Conservation (phyloP, 2,329 filamentous ascomycete species). For the Fusarium compactum region DNA sequence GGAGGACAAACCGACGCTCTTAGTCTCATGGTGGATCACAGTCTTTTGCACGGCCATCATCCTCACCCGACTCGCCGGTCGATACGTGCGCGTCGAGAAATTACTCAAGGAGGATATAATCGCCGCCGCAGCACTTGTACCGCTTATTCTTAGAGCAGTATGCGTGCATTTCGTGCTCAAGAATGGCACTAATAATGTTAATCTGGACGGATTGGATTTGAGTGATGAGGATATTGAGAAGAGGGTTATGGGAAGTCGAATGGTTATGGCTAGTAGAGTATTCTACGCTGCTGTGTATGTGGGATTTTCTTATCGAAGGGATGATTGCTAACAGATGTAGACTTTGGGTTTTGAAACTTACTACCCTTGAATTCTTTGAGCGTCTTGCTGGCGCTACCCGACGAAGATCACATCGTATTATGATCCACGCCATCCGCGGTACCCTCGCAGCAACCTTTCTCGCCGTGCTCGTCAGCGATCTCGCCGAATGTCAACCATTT, state of each 20-base stretch:
- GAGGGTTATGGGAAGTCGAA: constrained; percentile 76
- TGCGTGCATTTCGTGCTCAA: constrained; percentile 84
- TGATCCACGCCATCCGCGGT: constrained; percentile 76
- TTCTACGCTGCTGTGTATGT: constrained; percentile 88
- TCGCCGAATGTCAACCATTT: constrained; percentile 83
- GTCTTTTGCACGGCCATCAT: constrained; percentile 84
- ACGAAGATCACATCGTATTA: constrained; percentile 77
- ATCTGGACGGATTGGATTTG: constrained; percentile 53
- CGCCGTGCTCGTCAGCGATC: constrained; percentile 80
- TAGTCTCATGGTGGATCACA: constrained; percentile 95
- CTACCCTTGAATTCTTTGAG: constrained; percentile 89
- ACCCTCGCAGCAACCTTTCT: constrained; percentile 80
- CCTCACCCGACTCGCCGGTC: constrained; percentile 77
- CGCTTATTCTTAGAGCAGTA: constrained; percentile 82
- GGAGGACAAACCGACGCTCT: constrained; percentile 82
- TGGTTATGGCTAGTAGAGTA: constrained; percentile 83
- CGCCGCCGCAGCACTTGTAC: constrained; percentile 80
- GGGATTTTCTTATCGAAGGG: rapidly evolving
- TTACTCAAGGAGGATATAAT: constrained; percentile 89
- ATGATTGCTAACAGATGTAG: constrained; percentile 57
- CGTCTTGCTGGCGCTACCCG: constrained; percentile 84
- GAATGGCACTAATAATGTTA: constrained; percentile 91
- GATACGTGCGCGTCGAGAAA: constrained; percentile 84
- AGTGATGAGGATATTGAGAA: constrained; percentile 59
- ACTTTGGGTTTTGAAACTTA: constrained; percentile 90